Conservation (phyloP, 768 basidiomycete genomes). For the Strobilomyces echinocephalus region DNA sequence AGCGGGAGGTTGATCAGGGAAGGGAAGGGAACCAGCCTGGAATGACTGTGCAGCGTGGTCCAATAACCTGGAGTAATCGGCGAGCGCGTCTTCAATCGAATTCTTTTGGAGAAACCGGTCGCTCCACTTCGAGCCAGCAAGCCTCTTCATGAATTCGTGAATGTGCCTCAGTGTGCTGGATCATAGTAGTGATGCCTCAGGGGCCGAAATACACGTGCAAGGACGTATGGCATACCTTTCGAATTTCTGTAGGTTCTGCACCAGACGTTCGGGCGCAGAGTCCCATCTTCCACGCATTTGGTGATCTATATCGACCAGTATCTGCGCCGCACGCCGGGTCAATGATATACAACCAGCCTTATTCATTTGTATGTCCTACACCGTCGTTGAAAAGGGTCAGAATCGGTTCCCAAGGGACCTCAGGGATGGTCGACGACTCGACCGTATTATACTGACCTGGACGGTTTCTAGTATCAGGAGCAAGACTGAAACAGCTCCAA, state of each 20-base stretch:
- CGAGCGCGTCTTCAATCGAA: slow-evolving; percentile 38
- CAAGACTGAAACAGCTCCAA: slow-evolving; percentile 37
- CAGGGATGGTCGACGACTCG: not conserved
- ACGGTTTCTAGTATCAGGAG: slow-evolving; percentile 43
- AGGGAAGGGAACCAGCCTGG: slow-evolving; percentile 30
- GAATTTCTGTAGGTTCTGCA: slow-evolving; percentile 39
- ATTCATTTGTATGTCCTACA: slow-evolving; percentile 33
- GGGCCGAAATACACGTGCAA: not conserved
- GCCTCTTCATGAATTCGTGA: slow-evolving; percentile 35
- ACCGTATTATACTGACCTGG: slow-evolving; percentile 30
- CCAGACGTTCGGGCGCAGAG: slow-evolving; percentile 36
- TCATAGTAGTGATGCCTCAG: not conserved
- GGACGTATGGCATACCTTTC: slow-evolving; percentile 30
- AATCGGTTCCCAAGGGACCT: not conserved
- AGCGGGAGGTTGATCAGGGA: not conserved
- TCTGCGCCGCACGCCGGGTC: slow-evolving; percentile 38
- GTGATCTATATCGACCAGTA: slow-evolving; percentile 40
- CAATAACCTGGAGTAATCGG: slow-evolving; percentile 30
- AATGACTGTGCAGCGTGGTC: slow-evolving; percentile 46
- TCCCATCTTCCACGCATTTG: slow-evolving; percentile 45
- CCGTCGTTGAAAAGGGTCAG: not conserved
- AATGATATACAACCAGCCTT: slow-evolving; percentile 36
- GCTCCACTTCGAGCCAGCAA: slow-evolving; percentile 39
- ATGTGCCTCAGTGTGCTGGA: slow-evolving; percentile 38
- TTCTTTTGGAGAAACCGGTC: slow-evolving; percentile 37